Evolutionary conservation across 2,329 filamentous ascomycete species (phyloP).

Genomic region (Pseudocercospora musae): DNA sequence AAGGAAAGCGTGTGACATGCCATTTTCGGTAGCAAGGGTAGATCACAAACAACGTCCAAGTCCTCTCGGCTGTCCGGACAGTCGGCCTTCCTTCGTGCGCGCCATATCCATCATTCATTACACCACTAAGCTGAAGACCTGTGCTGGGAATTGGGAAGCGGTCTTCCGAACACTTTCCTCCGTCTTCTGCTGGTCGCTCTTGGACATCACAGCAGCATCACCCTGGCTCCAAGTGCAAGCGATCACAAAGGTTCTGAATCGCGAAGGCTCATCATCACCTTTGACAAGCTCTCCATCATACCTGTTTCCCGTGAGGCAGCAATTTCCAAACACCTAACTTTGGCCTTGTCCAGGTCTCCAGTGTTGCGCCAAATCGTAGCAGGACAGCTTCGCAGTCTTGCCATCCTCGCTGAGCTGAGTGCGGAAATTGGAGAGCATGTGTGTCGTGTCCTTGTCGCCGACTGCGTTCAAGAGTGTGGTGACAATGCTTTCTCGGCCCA

Average conservation of each 20-base stretch:
- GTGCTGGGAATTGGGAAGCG: not conserved
- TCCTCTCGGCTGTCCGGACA: no score
- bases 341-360: not conserved
- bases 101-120: no score
- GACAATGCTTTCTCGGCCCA: not conserved
- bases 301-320: not conserved
- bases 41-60: no score
- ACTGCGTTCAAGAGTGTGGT: not conserved
- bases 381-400: not conserved
- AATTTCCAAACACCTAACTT: not conserved
- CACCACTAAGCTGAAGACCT: no score
- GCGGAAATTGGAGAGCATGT: constrained; percentile 4
- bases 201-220: not conserved
- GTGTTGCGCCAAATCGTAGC: constrained; percentile 2
- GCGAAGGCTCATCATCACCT: not conserved
- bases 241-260: not conserved
- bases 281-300: not conserved
- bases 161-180: not conserved
- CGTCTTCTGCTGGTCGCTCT: not conserved
- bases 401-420: not conserved
- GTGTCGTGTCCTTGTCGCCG: not conserved
- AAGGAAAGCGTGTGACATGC: no score
- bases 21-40: no score
- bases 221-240: not conserved
- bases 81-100: no score